These are phyloP conservation scores for Nakataea oryzae DNA, from an alignment of 2,329 filamentous ascomycete species.

Conservation along the genomic window DNA sequence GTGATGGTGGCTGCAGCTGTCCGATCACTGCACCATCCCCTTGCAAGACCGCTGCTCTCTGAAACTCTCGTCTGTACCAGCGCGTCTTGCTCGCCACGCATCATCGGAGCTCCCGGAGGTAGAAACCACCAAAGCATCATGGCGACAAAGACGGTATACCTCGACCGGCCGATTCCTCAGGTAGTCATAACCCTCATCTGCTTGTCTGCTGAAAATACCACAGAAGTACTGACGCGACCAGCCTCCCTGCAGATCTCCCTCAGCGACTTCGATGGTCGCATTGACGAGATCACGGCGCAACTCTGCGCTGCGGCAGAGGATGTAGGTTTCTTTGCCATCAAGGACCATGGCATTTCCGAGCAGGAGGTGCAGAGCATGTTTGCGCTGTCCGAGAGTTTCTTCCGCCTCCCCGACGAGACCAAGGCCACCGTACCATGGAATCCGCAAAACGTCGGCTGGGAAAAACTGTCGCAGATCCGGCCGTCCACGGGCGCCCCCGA, in stretches of 20 bases:
- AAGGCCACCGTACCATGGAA: slow-evolving; percentile 42
- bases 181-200: background rate
- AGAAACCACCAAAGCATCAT: background rate
- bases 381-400: slow-evolving; percentile 32
- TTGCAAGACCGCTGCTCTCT: no score
- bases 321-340: slow-evolving; percentile 46
- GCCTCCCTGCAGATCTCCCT: slow-evolving; percentile 34
- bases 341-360: slow-evolving; percentile 32
- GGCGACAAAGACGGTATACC: slow-evolving; percentile 8
- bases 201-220: background rate
- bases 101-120: no score
- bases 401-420: slow-evolving; percentile 33
- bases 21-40: no score
- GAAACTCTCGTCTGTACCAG: no score
- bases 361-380: slow-evolving; percentile 33
- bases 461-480: slow-evolving; percentile 42
- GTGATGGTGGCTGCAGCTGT: no score
- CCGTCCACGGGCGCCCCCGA: slow-evolving; percentile 45
- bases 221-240: background rate
- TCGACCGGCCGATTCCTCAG: slow-evolving; percentile 9
- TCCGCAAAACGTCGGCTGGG: slow-evolving; percentile 41
- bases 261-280: slow-evolving; percentile 37
- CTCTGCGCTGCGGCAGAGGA: slow-evolving; percentile 44
- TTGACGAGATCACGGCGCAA: slow-evolving; percentile 40
- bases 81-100: no score